Base-by-base conservation (phyloP, 441 rosid species). In the Hura crepitans region DNA sequence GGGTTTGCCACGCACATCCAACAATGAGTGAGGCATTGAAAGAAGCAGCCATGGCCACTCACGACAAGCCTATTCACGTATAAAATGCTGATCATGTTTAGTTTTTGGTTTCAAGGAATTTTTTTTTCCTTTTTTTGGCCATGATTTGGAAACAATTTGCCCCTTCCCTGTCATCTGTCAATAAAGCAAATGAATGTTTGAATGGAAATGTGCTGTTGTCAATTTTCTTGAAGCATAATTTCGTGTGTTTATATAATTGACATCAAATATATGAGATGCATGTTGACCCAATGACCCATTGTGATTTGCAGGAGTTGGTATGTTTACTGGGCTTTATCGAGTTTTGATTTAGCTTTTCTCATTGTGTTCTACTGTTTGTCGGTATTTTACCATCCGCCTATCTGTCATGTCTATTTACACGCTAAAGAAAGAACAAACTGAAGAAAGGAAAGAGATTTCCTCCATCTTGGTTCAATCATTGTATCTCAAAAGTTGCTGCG, bases 1-100 rank as follows among this genome's bases (percentile, higher is more conserved):
- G 98, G 3, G 95, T 92, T 58, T 95, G 99, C 82, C 99, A 92
- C 58, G 99, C 99, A 49, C 99, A 90, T 74, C 99, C 99, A 27
- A 95, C 99, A 25, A 87, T 95, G 99, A 95, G 99, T 43, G 99
- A 95, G 80, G 99, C 98, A 39, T 66, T 95, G 82, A 95, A 95
- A 90, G 99, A 95, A 85, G 99, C 99, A 57, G 99, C 98, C 55
- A 90, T 95, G 99, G 99, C 99, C 45, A 90, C 98, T 49, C 79
- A 90, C 60, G 99, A 92, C 90, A 95, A 92, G 86, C 97, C 99
- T 74, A 92, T 95, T 83, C 99, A 95, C 84, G 78, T 95, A 53
- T 92, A 81, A 82, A 74, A 74, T 65, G 72, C 30, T 47, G 72
- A 68, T n/a, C 7, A 31, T 59, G 54, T 42, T 65, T 76, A 62